These are phyloP conservation scores for Leccinum fuscescens DNA, from an alignment of 1,284 basidiomycete species.

Conservation along the genomic window DNA sequence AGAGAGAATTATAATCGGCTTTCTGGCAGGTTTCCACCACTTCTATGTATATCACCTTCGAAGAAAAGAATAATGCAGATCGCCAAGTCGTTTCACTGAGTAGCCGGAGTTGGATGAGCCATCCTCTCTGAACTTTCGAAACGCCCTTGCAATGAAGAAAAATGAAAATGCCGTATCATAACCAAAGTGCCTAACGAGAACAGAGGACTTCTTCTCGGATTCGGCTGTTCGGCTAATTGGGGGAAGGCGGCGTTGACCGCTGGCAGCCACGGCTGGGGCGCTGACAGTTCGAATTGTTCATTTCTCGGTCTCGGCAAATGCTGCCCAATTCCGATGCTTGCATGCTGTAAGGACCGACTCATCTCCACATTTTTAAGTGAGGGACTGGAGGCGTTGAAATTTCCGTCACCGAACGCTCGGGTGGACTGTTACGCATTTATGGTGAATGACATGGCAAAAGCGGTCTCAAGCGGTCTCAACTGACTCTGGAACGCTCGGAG, in stretches of 20 bases:
- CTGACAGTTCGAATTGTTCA: background rate
- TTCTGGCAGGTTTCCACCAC: background rate
- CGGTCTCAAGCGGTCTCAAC: background rate
- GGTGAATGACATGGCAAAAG: background rate
- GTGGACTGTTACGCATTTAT: background rate
- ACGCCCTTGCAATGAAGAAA: background rate
- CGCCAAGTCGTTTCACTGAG: background rate
- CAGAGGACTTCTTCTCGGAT: background rate
- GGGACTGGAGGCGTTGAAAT: background rate
- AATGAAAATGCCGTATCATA: background rate
- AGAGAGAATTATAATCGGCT: background rate
- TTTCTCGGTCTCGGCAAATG: background rate
- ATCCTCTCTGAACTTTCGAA: background rate
- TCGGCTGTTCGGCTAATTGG: background rate
- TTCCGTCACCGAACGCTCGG: background rate
- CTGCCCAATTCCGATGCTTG: background rate
- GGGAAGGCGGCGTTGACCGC: background rate
- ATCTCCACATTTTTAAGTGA: background rate
- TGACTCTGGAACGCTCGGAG: background rate
- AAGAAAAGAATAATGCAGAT: background rate
- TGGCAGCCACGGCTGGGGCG: background rate
- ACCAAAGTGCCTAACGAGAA: background rate
- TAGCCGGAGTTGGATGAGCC: background rate
- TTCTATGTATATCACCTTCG: background rate
- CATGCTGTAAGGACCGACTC: background rate